A percentile compares a stretch with the other conserved stretches of the same genome.
phyloP scores from a whole-genome alignment of 2,329 filamentous ascomycete species.

The Diaporthe australafricana region DNA sequence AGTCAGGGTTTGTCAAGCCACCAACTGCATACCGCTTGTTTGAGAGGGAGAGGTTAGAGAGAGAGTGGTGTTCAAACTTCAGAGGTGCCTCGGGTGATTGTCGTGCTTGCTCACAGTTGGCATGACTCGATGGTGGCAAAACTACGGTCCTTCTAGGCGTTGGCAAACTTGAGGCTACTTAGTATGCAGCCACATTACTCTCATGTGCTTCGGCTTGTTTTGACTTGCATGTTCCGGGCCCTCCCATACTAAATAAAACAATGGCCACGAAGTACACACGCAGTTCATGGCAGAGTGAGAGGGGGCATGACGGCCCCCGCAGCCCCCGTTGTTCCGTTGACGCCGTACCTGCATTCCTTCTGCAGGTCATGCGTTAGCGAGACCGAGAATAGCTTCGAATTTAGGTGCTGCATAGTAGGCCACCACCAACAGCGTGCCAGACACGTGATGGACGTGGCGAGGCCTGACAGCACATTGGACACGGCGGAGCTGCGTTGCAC shows the following conservation, averaged over 20 bases:
- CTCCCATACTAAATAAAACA: not conserved
- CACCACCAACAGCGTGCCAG: slow-evolving; percentile 6
- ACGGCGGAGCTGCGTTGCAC: slow-evolving; percentile 1
- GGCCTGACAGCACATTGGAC: slow-evolving; percentile 2
- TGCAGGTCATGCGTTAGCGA: slow-evolving; percentile 36
- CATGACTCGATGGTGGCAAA: slow-evolving; percentile 17
- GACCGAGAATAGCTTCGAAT: slow-evolving; percentile 22
- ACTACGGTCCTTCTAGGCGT: not conserved
- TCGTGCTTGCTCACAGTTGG: not conserved
- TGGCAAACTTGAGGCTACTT: slow-evolving; percentile 7
- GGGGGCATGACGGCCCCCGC: not conserved
- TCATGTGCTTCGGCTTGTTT: slow-evolving; percentile 16
- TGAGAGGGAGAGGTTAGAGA: slow-evolving; percentile 6
- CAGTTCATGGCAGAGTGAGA: not conserved
- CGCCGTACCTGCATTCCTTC: slow-evolving; percentile 33
- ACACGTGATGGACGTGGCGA: slow-evolving; percentile 26
- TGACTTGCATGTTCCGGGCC: slow-evolving; percentile 6
- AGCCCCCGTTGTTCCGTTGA: not conserved
- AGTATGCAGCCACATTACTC: slow-evolving; percentile 20
- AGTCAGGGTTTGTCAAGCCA: slow-evolving; percentile 13
- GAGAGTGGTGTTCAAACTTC: not conserved
- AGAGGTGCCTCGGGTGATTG: not conserved
- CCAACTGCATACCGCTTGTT: slow-evolving; percentile 14
- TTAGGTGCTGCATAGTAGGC: slow-evolving; percentile 11
- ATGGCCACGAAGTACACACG: not conserved